Conservation (phyloP, 2,329 filamentous ascomycete genomes). For the Podosphaera fusca region DNA sequence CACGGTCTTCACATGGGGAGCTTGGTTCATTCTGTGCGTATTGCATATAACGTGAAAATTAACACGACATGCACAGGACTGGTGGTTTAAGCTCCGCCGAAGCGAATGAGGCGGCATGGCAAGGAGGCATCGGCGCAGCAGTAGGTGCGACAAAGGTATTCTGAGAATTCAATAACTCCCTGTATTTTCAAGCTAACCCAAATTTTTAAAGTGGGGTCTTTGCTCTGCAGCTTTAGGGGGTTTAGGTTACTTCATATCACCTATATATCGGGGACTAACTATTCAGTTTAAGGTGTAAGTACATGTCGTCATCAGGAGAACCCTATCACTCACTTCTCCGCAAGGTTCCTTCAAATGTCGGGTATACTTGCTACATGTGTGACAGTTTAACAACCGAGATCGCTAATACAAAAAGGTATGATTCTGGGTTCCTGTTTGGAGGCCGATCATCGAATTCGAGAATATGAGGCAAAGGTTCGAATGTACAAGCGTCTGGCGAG, state of each 20-base stretch:
- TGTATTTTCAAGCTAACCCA: too few species aligned
- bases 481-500: conserved; percentile 37
- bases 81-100: conserved; percentile 41
- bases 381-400: too few species aligned
- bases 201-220: conserved; percentile 35
- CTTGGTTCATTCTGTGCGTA: too few species aligned
- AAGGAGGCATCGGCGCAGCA: conserved; percentile 42
- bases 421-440: conserved; percentile 57
- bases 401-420: conserved; percentile 24
- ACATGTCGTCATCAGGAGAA: background rate
- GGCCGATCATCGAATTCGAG: conserved; percentile 43
- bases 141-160: conserved; percentile 40
- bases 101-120: conserved; percentile 45
- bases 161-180: background rate
- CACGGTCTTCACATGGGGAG: too few species aligned
- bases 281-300: conserved; percentile 58
- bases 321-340: background rate
- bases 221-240: conserved; percentile 37
- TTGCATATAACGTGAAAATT: too few species aligned
- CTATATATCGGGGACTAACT: conserved; percentile 48
- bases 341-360: conserved; percentile 63
- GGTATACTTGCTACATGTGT: conserved; percentile 17
- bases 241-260: conserved; percentile 39
- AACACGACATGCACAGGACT: conserved; percentile 23
- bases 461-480: conserved; percentile 42